Evolutionary conservation across 305 asterid species (phyloP), one percentile per base, ranked within the genome.

Genomic region (Solanum chacoense): DNA sequence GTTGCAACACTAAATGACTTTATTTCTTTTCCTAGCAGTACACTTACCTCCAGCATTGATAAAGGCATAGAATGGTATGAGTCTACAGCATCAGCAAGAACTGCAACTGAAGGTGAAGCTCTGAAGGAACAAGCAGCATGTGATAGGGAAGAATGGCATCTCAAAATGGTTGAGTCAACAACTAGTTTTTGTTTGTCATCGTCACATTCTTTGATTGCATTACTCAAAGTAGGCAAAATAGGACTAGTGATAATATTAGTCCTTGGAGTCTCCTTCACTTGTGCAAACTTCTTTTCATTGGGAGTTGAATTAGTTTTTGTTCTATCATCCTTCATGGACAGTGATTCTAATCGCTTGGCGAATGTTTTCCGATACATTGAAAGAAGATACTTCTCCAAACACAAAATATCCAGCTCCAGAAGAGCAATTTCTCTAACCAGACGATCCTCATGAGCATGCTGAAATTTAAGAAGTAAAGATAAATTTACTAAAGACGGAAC

Each of bases 101-200:
- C 89, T 90, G 90, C 94, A 37, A 76, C 88, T 0, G 91, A 89
- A 90, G 97, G 94, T 20, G 96, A 92, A 36, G 91, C 88, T 89
- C 94, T 92, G 87, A 94, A 92, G 34, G 96, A 93, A 85, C 85
- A 90, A 74, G 96, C 94, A 11, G 98, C 95, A 16, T 93, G 96
- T 84, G 99, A 96, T n/a, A 95, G 91, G 1, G 99, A 96, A 3
- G 99, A 97, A 12, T 96, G 98, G 93, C 95, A 93, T 63, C 98
- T 92, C 89, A 90, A 91, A 85, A 95, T 38, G n/a, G 95, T 94
- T 32, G 93, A 92, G 75, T 95, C 98, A 3, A 92, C 74, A 37
- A 35, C 8, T 85, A 94, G 89, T 16, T 89, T 77, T 86, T 92
- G 96, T 24, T 92, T 88, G 50, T 93, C 95, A 16, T 93, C 95